These are phyloP conservation scores for Rhizomucor miehei DNA, from an alignment of 371 early-diverging fungal species.

Conservation along the genomic window DNA sequence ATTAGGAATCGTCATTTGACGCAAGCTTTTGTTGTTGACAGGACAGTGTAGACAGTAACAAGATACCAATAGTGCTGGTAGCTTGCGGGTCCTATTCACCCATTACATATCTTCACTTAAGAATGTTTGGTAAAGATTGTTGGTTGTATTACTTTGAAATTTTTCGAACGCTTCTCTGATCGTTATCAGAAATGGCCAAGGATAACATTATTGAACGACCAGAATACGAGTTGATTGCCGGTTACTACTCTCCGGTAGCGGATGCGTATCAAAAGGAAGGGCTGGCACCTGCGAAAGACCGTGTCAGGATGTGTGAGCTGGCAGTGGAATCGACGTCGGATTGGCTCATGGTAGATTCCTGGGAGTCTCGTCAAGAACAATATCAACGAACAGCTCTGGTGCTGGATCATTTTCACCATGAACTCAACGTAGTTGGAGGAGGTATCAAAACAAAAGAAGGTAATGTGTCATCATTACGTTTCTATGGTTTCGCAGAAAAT, in stretches of 20 bases:
- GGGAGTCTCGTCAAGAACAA: conserved; percentile 83
- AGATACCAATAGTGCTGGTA: conserved; percentile 89
- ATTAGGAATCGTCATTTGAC: background rate
- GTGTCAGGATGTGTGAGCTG: conserved; percentile 91
- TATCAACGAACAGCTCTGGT: conserved; percentile 92
- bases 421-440: conserved; percentile 71
- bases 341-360: conserved; percentile 96
- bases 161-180: background rate
- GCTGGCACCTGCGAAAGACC: conserved; percentile 79
- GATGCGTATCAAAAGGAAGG: conserved; percentile 92
- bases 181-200: conserved; percentile 81
- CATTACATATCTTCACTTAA: conserved; percentile 93
- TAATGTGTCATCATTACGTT: too few relatives aligned
- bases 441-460: conserved; percentile 50
- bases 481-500: too few relatives aligned
- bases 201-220: conserved; percentile 75
- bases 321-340: conserved; percentile 78
- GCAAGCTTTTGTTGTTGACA: too few relatives aligned
- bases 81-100: conserved; percentile 98
- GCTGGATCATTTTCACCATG: conserved; percentile 89
- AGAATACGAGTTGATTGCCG: conserved; percentile 86
- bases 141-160: background rate
- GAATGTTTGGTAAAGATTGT: conserved; percentile 90
- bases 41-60: conserved; percentile 61
- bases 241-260: conserved; percentile 95